Evolutionary conservation across 148 eudicot genomes (phyloP), one percentile per base, ranked within the genome.

Genomic region (Selenicereus undatus): DNA sequence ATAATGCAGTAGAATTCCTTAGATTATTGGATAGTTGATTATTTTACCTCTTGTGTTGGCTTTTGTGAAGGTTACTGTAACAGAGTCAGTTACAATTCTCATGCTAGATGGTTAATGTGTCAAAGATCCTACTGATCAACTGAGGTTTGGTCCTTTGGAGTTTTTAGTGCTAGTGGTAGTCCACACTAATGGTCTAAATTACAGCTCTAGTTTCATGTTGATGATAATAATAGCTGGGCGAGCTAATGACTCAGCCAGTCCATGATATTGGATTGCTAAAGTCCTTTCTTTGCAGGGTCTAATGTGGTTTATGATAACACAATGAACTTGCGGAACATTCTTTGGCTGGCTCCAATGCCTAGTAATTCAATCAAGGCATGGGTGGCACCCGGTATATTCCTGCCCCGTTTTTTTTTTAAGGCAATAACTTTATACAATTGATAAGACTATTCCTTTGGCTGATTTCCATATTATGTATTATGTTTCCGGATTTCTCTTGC

Each of bases 261-360:
- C 32, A 32, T 32, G 32, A 32, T 32, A 32, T 32, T 32, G 32
- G 32, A 32, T 39, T 54, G n/a, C 35, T 76, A 24, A 81, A 11
- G 35, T 32, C 42, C 21, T 74, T 30, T 6, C 48, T 68, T 30
- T 79, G 45, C 91, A 97, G 99, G 99, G 69, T 86, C 99, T 78
- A 85, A 90, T 81, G 88, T 97, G 42, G 71, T 75, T 74, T 94
- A 87, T 82, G 92, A 94, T 77, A 84, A 90, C 71, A 83, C 86
- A 56, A 97, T 97, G 97, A 92, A 94, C 84, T 88, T 97, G 81
- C 88, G 98, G 18, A 97, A 94, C 88, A 97, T 97, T 85, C 89
- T 97, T 79, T 97, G 99, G 99, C 84, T 97, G 79, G 99, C 99
- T 83, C 98, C 99, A 36, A 83, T 94, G 84, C 97, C 97, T 22